Conservation (phyloP, 2,329 filamentous ascomycete species). For the Xylariaceae sp. region DNA sequence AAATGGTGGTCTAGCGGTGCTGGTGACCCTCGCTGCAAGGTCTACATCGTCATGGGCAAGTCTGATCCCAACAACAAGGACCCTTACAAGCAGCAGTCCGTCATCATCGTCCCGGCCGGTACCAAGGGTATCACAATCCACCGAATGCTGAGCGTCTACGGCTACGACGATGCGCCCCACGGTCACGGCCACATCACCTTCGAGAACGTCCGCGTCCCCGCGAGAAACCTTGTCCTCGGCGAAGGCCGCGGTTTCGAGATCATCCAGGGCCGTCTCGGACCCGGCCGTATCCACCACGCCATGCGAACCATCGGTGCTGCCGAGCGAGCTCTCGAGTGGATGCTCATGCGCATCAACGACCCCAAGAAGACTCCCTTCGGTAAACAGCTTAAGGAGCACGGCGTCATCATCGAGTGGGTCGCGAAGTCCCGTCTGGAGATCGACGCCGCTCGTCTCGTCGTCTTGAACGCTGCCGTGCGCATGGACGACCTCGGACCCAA, state of each 20-base stretch:
- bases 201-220: slow-evolving; percentile 82
- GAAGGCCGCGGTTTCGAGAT: slow-evolving; percentile 96
- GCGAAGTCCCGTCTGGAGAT: slow-evolving; percentile 91
- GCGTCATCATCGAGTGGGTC: slow-evolving; percentile 92
- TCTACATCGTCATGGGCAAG: slow-evolving; percentile 98
- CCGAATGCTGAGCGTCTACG: slow-evolving; percentile 90
- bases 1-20: slow-evolving; percentile 99
- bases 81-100: slow-evolving; percentile 85
- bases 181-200: slow-evolving; percentile 93
- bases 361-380: slow-evolving; percentile 86
- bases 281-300: slow-evolving; percentile 93
- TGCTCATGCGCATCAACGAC: slow-evolving; percentile 92
- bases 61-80: slow-evolving; percentile 69
- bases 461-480: slow-evolving; percentile 90
- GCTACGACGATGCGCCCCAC: slow-evolving; percentile 97
- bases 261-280: slow-evolving; percentile 92
- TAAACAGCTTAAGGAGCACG: slow-evolving; percentile 79
- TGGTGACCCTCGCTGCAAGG: slow-evolving; percentile 82
- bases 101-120: slow-evolving; percentile 77
- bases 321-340: slow-evolving; percentile 88
- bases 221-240: slow-evolving; percentile 78
- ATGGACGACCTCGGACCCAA: slow-evolving; percentile 90
- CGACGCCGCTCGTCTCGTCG: slow-evolving; percentile 80
- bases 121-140: slow-evolving; percentile 86
- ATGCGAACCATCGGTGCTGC: slow-evolving; percentile 93